These are phyloP conservation scores for Mayamaea pseudoterrestris DNA, from an alignment of 108 stramenopile species.

Conservation along the genomic window DNA sequence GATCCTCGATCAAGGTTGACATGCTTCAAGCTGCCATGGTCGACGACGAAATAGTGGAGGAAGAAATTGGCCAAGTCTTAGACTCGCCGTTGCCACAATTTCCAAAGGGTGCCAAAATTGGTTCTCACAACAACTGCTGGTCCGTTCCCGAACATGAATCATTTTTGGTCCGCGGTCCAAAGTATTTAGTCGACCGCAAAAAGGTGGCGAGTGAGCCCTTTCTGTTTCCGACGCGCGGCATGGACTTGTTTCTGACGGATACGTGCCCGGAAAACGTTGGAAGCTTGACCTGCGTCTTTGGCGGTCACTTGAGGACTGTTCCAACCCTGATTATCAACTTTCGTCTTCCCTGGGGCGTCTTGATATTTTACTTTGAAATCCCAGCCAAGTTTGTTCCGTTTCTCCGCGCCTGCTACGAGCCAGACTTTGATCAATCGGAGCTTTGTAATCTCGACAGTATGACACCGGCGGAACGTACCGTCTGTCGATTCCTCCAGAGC, in stretches of 20 bases:
- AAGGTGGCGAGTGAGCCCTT: slow-evolving; percentile 53
- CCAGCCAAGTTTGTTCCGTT: slow-evolving; percentile 59
- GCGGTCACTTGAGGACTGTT: slow-evolving; percentile 50
- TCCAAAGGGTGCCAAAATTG: slow-evolving; percentile 52
- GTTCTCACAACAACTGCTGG: slow-evolving; percentile 65
- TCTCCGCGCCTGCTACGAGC: slow-evolving; percentile 24
- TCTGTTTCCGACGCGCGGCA: slow-evolving; percentile 53
- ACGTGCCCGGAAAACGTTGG: slow-evolving; percentile 55
- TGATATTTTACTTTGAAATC: slow-evolving; percentile 75
- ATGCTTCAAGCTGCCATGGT: too few species aligned
- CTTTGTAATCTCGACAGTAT: slow-evolving; percentile 29
- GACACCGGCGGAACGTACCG: slow-evolving; percentile 37
- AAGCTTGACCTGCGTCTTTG: slow-evolving; percentile 39
- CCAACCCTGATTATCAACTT: slow-evolving; percentile 85
- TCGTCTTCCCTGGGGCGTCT: slow-evolving; percentile 80
- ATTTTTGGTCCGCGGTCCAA: slow-evolving; percentile 63
- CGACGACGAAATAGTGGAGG: too few species aligned
- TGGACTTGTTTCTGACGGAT: slow-evolving; percentile 78
- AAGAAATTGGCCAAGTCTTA: slow-evolving; percentile 4
- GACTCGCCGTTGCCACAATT: slow-evolving; percentile 32
- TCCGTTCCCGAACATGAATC: slow-evolving; percentile 34
- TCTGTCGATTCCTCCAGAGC: slow-evolving; percentile 40
- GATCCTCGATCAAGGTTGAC: too few species aligned
- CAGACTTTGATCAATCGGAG: slow-evolving; percentile 26
- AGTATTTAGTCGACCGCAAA: slow-evolving; percentile 61